A percentile compares a stretch with the other conserved stretches of the same genome.
Conservation (phyloP, 495 filamentous ascomycete genomes). For the Daldinia childiae region DNA sequence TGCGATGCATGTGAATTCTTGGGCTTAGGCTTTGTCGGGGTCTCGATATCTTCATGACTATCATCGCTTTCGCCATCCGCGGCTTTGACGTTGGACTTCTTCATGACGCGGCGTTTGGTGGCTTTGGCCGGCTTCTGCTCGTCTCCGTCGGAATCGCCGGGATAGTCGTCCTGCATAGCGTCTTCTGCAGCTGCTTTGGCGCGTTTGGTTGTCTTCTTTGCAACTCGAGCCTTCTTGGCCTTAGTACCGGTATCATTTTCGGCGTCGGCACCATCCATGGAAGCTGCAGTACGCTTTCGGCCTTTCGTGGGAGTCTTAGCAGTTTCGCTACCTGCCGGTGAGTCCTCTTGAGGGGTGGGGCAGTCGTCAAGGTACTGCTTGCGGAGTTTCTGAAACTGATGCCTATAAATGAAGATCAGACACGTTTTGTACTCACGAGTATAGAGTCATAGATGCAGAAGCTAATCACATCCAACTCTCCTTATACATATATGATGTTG, state of each 20-base stretch:
- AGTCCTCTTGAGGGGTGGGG: background rate
- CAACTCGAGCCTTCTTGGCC: slow-evolving; percentile 5
- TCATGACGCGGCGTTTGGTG: background rate
- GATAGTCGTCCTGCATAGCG: background rate
- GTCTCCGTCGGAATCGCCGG: background rate
- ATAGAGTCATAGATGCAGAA: background rate
- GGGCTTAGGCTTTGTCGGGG: background rate
- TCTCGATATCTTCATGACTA: background rate
- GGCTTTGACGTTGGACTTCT: background rate
- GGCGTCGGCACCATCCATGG: background rate
- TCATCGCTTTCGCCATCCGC: background rate
- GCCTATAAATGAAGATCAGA: slow-evolving; percentile 11
- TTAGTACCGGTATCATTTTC: background rate
- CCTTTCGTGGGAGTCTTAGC: background rate
- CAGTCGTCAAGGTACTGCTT: background rate
- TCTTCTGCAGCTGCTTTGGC: background rate
- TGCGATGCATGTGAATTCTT: too few relatives aligned
- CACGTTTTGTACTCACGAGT: background rate
- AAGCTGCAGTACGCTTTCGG: slow-evolving; percentile 10
- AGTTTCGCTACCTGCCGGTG: background rate
- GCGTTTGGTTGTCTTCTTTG: background rate
- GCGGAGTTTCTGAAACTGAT: slow-evolving; percentile 26
- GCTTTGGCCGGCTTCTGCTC: background rate
- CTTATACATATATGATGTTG: background rate
- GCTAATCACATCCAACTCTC: background rate